phyloP scores from a whole-genome alignment of 768 basidiomycete genomes.

The Mycena albidolilacea region DNA sequence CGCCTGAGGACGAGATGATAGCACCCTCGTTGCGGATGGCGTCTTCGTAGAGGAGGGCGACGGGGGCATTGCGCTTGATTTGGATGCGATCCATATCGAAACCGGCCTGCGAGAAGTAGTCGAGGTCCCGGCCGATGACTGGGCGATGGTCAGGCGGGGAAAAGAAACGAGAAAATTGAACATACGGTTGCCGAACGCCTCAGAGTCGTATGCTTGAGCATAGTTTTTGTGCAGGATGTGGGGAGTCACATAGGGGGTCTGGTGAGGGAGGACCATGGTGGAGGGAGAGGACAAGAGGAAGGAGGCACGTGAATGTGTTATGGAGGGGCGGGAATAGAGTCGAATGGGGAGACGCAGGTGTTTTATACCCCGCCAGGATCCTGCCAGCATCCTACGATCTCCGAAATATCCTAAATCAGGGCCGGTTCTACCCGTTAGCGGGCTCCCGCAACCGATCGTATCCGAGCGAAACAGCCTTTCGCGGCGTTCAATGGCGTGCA shows the following conservation, averaged over 20 bases:
- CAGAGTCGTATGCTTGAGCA: slow-evolving; percentile 80
- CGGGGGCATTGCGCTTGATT: slow-evolving; percentile 93
- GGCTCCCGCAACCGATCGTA: slow-evolving; percentile 20
- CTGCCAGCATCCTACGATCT: slow-evolving; percentile 53
- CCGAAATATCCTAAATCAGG: slow-evolving; percentile 47
- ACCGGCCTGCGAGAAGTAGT: slow-evolving; percentile 98
- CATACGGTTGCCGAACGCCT: slow-evolving; percentile 72
- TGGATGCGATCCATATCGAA: slow-evolving; percentile 99
- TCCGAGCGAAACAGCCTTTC: neutral
- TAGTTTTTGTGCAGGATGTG: slow-evolving; percentile 92
- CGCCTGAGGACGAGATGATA: slow-evolving; percentile 95
- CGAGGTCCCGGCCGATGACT: slow-evolving; percentile 95
- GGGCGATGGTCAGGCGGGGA: slow-evolving; percentile 33
- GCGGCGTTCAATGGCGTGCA: slow-evolving; percentile 8
- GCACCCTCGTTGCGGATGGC: slow-evolving; percentile 99
- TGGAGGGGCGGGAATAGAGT: slow-evolving; percentile 9
- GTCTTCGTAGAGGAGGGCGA: slow-evolving; percentile 95
- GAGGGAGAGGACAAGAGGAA: slow-evolving; percentile 18
- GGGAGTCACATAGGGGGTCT: slow-evolving; percentile 90
- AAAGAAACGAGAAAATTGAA: slow-evolving; percentile 35
- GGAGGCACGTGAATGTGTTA: neutral
- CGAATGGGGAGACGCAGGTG: slow-evolving; percentile 23
- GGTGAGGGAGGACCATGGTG: slow-evolving; percentile 77
- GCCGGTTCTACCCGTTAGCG: slow-evolving; percentile 38
- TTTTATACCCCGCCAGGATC: slow-evolving; percentile 50